These are phyloP conservation scores for Petunia secreta DNA, from an alignment of 257 asterid species.

Conservation along the genomic window DNA sequence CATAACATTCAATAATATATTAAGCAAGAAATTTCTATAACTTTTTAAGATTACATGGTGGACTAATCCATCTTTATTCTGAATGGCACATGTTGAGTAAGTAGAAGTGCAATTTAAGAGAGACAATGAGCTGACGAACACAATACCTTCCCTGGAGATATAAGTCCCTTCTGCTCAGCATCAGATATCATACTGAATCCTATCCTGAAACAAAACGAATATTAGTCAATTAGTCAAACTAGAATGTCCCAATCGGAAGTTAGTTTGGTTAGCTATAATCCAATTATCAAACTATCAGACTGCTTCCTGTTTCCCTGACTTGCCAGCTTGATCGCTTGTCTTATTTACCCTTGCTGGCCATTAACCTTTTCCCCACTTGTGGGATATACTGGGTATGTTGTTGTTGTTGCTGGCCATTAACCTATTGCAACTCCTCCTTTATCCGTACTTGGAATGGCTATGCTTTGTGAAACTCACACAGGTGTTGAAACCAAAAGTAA, in stretches of 20 bases:
- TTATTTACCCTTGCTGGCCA: too few relatives aligned
- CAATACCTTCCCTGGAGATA: constrained; percentile 91
- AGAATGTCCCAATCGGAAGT: neutral
- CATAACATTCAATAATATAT: neutral
- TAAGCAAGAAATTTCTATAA: neutral
- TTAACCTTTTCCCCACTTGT: too few relatives aligned
- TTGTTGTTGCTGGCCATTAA: neutral
- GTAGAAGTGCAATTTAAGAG: neutral
- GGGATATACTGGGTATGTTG: too few relatives aligned
- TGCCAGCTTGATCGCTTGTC: too few relatives aligned
- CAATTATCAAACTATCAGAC: neutral
- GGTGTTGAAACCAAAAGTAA: neutral
- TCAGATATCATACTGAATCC: constrained; percentile 89
- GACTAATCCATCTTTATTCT: constrained; percentile 8
- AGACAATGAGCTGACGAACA: constrained; percentile 2
- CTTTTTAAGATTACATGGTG: neutral
- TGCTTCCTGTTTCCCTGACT: neutral
- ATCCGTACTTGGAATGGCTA: neutral
- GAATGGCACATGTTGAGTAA: neutral
- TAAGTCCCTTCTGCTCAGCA: constrained; percentile 90
- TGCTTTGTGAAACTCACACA: neutral
- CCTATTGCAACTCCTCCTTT: neutral
- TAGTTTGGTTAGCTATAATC: neutral
- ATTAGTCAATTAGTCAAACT: neutral
- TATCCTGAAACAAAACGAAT: constrained; percentile 67